Conservation (phyloP, 176 grass and related monocot genomes). For the Musa troglodytarum region DNA sequence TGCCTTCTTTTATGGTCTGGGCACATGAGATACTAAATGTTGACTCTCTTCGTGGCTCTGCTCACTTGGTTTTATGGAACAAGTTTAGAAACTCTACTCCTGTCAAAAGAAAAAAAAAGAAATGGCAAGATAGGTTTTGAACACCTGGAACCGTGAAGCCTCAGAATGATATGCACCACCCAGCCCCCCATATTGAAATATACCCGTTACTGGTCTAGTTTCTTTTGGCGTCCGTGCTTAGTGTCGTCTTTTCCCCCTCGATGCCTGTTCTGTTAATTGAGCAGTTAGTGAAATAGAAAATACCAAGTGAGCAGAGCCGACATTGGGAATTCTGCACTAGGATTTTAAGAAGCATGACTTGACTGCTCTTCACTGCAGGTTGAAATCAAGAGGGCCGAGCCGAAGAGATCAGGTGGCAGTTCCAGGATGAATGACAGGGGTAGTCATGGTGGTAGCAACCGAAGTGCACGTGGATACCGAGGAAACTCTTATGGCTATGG, state of each 20-base stretch:
- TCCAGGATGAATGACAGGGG: constrained; percentile 41
- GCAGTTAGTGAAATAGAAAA: not conserved
- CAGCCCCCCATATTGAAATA: too few species aligned
- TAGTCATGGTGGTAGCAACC: constrained; percentile 24
- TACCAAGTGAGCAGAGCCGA: not conserved
- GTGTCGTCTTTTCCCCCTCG: too few species aligned
- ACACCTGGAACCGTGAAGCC: not conserved
- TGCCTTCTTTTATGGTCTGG: not conserved
- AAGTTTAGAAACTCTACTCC: not conserved
- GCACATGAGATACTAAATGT: too few species aligned
- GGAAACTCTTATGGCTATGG: constrained; percentile 46
- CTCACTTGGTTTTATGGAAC: not conserved
- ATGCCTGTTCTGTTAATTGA: too few species aligned
- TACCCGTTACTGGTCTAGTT: too few species aligned
- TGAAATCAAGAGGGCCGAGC: constrained; percentile 98
- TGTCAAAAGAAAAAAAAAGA: not conserved
- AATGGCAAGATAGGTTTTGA: not conserved
- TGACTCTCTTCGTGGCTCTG: not conserved
- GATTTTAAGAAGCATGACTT: not conserved
- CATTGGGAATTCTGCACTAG: not conserved
- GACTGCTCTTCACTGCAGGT: constrained; percentile 39
- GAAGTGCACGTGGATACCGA: constrained; percentile 19
- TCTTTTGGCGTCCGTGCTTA: too few species aligned
- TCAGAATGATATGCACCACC: too few species aligned
- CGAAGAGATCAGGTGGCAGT: constrained; percentile 75